Conservation (phyloP, 306 rosid genomes). For the Dalbergia cochinchinensis region DNA sequence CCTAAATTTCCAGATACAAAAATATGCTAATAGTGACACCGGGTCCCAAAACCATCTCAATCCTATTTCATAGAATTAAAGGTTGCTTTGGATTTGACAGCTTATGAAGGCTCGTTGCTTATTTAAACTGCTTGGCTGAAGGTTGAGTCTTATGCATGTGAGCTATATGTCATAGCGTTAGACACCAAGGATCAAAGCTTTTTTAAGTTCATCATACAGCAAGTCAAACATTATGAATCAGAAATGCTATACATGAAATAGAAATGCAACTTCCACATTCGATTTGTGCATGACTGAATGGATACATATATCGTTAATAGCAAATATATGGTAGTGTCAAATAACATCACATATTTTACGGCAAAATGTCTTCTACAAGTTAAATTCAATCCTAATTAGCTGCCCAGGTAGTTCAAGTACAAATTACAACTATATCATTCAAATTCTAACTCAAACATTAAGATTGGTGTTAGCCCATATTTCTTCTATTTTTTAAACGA, state of each 20-base stretch:
- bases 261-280: conserved; percentile 4
- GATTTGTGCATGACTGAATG: background rate
- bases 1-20: background rate
- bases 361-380: background rate
- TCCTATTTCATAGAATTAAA: background rate
- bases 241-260: background rate
- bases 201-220: background rate
- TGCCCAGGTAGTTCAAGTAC: background rate
- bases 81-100: background rate
- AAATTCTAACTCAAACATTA: background rate
- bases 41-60: background rate
- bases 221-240: background rate
- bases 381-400: background rate
- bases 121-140: background rate
- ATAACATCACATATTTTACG: background rate
- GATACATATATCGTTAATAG: background rate
- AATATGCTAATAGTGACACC: background rate
- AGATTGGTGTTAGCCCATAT: background rate
- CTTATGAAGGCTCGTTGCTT: background rate
- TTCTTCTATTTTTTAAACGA: background rate
- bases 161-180: background rate
- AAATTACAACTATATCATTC: background rate
- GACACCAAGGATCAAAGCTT: background rate
- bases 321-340: background rate
- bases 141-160: background rate